Conservation (phyloP, 345 rosid genomes). For the Linum usitatissimum region DNA sequence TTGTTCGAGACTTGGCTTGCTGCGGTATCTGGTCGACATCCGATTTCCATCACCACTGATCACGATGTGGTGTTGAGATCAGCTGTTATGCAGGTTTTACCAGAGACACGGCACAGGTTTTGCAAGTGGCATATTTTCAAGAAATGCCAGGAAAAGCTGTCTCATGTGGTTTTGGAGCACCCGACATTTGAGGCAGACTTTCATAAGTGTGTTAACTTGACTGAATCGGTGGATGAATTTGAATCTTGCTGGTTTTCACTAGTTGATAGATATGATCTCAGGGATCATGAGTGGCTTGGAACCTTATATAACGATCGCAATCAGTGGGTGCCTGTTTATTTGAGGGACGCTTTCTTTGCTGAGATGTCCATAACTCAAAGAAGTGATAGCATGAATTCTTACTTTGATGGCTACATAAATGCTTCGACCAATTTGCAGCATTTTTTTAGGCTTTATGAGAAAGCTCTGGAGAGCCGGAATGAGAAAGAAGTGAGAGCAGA, state of each 20-base stretch:
- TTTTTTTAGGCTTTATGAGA: constrained; percentile 33
- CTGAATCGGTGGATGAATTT: constrained; percentile 31
- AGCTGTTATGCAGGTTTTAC: constrained; percentile 34
- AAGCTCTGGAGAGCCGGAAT: constrained; percentile 23
- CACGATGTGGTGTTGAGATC: constrained; percentile 32
- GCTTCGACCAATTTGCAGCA: constrained; percentile 29
- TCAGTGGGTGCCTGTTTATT: constrained; percentile 39
- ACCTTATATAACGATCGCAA: constrained; percentile 27
- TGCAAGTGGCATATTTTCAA: constrained; percentile 33
- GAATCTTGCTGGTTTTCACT: constrained; percentile 36
- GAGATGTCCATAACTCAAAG: constrained; percentile 28
- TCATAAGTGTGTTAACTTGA: constrained; percentile 31
- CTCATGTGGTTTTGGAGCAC: constrained; percentile 24
- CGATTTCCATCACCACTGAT: constrained; percentile 37
- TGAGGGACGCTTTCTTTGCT: constrained; percentile 31
- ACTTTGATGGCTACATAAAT: constrained; percentile 45
- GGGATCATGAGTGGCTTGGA: constrained; percentile 36
- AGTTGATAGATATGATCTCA: constrained; percentile 20
- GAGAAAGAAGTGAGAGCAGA: constrained; percentile 44
- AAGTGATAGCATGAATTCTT: constrained; percentile 29
- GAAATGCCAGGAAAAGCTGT: constrained; percentile 32
- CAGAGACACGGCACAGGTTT: constrained; percentile 31
- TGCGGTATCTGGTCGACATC: constrained; percentile 32
- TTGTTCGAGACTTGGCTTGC: constrained; percentile 33
- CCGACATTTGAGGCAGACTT: constrained; percentile 35